Conservation (phyloP, 257 asterid species). For the Solanum piurae region DNA sequence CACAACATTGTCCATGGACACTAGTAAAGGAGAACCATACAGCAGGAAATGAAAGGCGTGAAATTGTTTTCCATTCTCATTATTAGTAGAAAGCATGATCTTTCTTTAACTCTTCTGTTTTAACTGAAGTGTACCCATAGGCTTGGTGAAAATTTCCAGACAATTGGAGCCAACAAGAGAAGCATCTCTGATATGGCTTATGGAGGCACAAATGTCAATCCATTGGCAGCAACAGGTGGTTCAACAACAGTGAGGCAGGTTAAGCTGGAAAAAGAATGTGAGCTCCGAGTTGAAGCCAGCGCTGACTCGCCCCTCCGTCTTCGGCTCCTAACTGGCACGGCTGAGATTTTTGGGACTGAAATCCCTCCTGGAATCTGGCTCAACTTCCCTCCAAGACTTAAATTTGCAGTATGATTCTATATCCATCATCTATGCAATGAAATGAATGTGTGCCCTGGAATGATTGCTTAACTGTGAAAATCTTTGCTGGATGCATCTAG, state of each 20-base stretch:
- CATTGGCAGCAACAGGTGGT: constrained; percentile 38
- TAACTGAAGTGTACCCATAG: not conserved
- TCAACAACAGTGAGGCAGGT: constrained; percentile 50
- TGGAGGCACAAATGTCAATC: constrained; percentile 54
- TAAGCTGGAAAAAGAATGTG: constrained; percentile 87
- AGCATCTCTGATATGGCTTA: constrained; percentile 37
- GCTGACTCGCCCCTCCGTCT: constrained; percentile 72
- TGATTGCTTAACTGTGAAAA: not conserved
- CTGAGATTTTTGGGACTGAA: constrained; percentile 92
- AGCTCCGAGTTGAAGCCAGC: constrained; percentile 81
- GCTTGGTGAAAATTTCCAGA: not conserved
- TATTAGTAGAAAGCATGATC: not conserved
- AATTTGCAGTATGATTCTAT: constrained; percentile 58
- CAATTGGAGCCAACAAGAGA: not conserved
- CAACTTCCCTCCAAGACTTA: constrained; percentile 60
- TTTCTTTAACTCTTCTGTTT: not conserved
- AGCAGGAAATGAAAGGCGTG: not conserved
- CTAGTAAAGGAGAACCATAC: not conserved
- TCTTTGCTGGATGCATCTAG: not conserved
- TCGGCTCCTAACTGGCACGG: constrained; percentile 62
- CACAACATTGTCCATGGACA: not conserved
- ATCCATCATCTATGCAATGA: not conserved
- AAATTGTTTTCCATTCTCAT: not conserved
- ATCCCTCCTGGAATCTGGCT: constrained; percentile 84
- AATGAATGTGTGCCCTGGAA: not conserved